Conservation (phyloP, 2,329 filamentous ascomycete genomes). For the Tolypocladium guangdongense region DNA sequence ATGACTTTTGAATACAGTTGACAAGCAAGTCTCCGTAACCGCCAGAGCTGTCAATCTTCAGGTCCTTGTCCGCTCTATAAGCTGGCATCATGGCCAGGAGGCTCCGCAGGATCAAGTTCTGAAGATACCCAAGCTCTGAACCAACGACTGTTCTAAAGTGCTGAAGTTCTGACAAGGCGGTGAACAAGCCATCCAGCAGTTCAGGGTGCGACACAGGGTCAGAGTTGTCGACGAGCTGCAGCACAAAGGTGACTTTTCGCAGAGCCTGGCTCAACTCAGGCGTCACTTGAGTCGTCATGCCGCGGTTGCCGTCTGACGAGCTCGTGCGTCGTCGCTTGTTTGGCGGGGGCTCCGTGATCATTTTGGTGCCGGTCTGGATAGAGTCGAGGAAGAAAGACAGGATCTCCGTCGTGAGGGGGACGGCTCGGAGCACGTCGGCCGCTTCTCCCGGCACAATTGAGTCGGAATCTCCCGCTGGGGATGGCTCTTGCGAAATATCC, state of each 20-base stretch:
- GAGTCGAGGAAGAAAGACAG: slow-evolving; percentile 63
- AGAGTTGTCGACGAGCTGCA: slow-evolving; percentile 79
- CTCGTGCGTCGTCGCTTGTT: slow-evolving; percentile 74
- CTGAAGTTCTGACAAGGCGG: slow-evolving; percentile 75
- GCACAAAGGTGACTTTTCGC: slow-evolving; percentile 70
- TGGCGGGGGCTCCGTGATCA: slow-evolving; percentile 60
- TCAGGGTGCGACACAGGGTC: slow-evolving; percentile 64
- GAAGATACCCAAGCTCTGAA: slow-evolving; percentile 81
- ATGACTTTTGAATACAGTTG: slow-evolving; percentile 84
- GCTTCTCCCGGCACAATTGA: slow-evolving; percentile 45
- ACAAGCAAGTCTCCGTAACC: slow-evolving; percentile 86
- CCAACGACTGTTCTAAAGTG: slow-evolving; percentile 71
- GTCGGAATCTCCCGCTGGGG: slow-evolving; percentile 18
- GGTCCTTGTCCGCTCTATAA: slow-evolving; percentile 49
- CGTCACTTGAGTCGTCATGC: slow-evolving; percentile 49
- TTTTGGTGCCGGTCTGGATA: slow-evolving; percentile 61
- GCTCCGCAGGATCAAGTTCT: slow-evolving; percentile 73
- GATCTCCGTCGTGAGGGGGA: slow-evolving; percentile 63
- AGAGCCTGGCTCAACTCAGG: slow-evolving; percentile 57
- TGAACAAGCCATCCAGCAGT: slow-evolving; percentile 70
- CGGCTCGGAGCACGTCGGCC: slow-evolving; percentile 59
- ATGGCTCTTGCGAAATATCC: slow-evolving; percentile 41
- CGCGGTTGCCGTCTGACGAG: slow-evolving; percentile 53
- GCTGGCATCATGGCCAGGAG: slow-evolving; percentile 75
- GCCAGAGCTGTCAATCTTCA: slow-evolving; percentile 64